Percentiles rank a stretch among this genome's conserved stretches.
phyloP scores from a whole-genome alignment of 228 moss, liverwort and hornwort species.

The Sphagnum magellanicum region DNA sequence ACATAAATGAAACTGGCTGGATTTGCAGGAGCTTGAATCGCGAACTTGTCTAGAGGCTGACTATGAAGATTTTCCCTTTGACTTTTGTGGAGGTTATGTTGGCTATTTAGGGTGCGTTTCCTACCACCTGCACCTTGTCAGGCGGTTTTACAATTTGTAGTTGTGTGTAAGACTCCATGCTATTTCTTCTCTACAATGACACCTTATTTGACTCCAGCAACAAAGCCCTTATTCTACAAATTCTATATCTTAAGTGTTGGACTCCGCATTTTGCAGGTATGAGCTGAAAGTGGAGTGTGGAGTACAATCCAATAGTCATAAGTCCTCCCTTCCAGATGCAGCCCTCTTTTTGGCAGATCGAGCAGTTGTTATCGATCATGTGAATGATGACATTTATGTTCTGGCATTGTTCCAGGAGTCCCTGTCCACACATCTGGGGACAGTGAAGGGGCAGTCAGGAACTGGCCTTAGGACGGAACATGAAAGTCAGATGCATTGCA shows the following conservation, averaged over 20 bases:
- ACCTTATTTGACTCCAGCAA: too few relatives aligned
- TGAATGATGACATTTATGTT: constrained; percentile 82
- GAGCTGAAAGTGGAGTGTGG: constrained; percentile 98
- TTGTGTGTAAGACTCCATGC: too few relatives aligned
- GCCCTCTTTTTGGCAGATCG: constrained; percentile 89
- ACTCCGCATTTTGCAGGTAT: constrained; percentile 42
- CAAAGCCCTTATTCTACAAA: too few relatives aligned
- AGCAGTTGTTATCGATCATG: constrained; percentile 79
- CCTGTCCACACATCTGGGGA: not conserved
- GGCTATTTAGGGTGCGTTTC: constrained; percentile 85
- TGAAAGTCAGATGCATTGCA: not conserved
- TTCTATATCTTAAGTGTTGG: too few relatives aligned
- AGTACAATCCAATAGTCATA: constrained; percentile 64
- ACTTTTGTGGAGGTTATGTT: constrained; percentile 98
- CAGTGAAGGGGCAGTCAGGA: not conserved
- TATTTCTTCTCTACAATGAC: too few relatives aligned
- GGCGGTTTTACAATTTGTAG: too few relatives aligned
- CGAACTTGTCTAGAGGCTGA: constrained; percentile 72
- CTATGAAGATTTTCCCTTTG: constrained; percentile 77
- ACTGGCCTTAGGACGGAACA: constrained; percentile 10
- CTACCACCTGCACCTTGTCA: not conserved
- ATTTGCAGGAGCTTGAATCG: constrained; percentile 72
- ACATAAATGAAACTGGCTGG: not conserved
- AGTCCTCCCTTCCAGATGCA: constrained; percentile 82
- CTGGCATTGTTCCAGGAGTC: constrained; percentile 60